Base-by-base conservation (phyloP, 75 land plant species). In the Adiantum capillusveneris region DNA sequence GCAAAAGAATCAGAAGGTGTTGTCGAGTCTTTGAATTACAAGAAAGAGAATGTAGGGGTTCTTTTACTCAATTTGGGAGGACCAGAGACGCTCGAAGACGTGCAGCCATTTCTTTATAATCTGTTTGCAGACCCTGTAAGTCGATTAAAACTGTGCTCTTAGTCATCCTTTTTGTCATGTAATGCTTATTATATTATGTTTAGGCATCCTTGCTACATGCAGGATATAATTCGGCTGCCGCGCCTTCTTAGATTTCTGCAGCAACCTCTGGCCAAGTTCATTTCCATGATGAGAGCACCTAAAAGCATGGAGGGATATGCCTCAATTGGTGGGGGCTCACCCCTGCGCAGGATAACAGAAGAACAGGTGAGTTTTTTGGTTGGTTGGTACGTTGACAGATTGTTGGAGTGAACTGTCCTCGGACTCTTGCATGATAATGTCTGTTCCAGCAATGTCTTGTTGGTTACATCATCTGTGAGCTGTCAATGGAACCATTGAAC, bases 251-350 rank as follows among this genome's bases (percentile, higher is more conserved):
- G 85, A 1, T 90, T 95, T 70, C 81, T 95, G 62, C 99, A 95
- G 50, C 79, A 75, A 65, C 97, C 97, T 2, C 75, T 95, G 73
- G 99, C 99, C 36, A 82, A 81, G 44, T 90, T 95, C 53, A 84
- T 95, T 42, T 90, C 99, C 63, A 75, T 85, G 41, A 25, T 77
- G 11, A 78, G 99, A 65, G 84, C 99, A 29, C 99, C 99, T 0
- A 95, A 90, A 66, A 95, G 99, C 79, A 83, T 67, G 59, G 97
- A 90, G 82, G 99, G 97, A 6, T 95, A 95, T 85, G 97, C 99
- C 52, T 82, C 99, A 1, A 95, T 95, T 70, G 99, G 99, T 52
- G 99, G 99, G 52, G 99, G 99, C 34, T 95, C 99, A 64, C 99
- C 99, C 50, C 77, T 95, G 42, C 77, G 99, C 22, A 64, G 59